Evolutionary conservation across 2,329 filamentous ascomycete genomes (phyloP).

Genomic region (Chrysosporium queenslandicum): DNA sequence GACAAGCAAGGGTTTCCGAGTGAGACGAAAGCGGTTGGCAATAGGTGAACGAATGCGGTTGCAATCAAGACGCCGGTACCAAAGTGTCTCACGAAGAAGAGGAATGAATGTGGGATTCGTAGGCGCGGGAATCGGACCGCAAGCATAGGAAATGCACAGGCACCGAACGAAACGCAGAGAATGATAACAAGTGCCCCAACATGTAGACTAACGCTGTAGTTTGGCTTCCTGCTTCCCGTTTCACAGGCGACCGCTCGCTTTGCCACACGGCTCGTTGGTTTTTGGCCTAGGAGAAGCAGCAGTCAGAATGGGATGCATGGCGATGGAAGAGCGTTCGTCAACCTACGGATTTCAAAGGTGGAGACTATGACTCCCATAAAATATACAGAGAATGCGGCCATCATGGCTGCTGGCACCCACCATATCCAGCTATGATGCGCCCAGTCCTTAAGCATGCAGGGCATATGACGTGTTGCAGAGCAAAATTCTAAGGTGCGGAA

Average conservation of each 20-base stretch:
- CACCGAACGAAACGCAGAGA: conserved; percentile 44
- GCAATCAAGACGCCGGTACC: conserved; percentile 79
- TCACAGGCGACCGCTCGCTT: conserved; percentile 20
- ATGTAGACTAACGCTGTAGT: conserved; percentile 55
- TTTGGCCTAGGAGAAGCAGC: not conserved
- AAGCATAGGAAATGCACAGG: conserved; percentile 57
- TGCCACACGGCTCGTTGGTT: not conserved
- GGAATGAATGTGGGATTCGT: conserved; percentile 49
- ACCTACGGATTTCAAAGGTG: conserved; percentile 10
- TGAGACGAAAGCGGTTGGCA: conserved; percentile 58
- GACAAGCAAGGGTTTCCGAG: conserved; percentile 55
- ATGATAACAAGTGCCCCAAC: conserved; percentile 57
- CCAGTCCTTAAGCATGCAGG: conserved; percentile 3
- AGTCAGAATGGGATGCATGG: not conserved
- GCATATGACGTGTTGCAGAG: conserved; percentile 13
- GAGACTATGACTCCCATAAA: conserved; percentile 8
- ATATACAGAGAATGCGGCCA: conserved; percentile 8
- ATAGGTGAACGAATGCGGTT: conserved; percentile 71
- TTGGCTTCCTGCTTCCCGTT: conserved; percentile 20
- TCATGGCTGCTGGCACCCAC: conserved; percentile 8
- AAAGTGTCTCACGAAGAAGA: conserved; percentile 62
- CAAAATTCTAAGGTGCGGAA: conserved; percentile 12
- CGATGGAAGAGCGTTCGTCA: not conserved
- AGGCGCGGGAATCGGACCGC: conserved; percentile 50
- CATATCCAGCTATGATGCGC: conserved; percentile 7